A percentile compares a stretch with the other conserved stretches of the same genome.
These are phyloP conservation scores for Geosmithia flava DNA, from an alignment of 2,329 filamentous ascomycete genomes.

Conservation along the genomic window DNA sequence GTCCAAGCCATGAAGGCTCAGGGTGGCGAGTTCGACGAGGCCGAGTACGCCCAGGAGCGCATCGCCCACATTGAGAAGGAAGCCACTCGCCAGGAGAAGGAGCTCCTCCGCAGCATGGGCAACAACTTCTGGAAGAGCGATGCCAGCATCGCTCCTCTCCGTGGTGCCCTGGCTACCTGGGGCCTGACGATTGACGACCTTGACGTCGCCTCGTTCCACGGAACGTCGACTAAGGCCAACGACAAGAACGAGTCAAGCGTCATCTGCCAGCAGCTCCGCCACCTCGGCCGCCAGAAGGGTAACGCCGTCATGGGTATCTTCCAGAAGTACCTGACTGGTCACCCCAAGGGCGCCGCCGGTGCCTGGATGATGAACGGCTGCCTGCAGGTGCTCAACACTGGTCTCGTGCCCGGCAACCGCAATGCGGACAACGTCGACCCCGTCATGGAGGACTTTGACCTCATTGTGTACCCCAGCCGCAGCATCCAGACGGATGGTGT, in stretches of 20 bases:
- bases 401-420: slow-evolving; percentile 90
- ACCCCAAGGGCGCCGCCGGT: slow-evolving; percentile 97
- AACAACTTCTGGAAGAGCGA: slow-evolving; percentile 99
- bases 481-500: slow-evolving; percentile 94
- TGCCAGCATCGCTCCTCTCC: slow-evolving; percentile 82
- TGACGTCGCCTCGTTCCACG: slow-evolving; percentile 93
- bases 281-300: slow-evolving; percentile 90
- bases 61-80: slow-evolving; percentile 75
- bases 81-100: slow-evolving; percentile 81
- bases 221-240: slow-evolving; percentile 95
- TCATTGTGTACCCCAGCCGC: slow-evolving; percentile 93
- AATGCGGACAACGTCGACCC: slow-evolving; percentile 97
- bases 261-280: slow-evolving; percentile 89
- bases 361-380: slow-evolving; percentile 99
- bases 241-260: slow-evolving; percentile 99
- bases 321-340: slow-evolving; percentile 98
- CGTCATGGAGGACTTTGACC: slow-evolving; percentile 93
- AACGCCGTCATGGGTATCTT: slow-evolving; percentile 95
- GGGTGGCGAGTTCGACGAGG: slow-evolving; percentile 61
- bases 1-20: slow-evolving; percentile 81
- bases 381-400: slow-evolving; percentile 86
- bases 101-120: slow-evolving; percentile 81
- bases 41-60: slow-evolving; percentile 77
- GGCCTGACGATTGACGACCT: slow-evolving; percentile 95
- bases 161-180: slow-evolving; percentile 94